A percentile compares a stretch with the other conserved stretches of the same genome.
phyloP scores from a whole-genome alignment of 371 early-diverging fungal species.

The Mucor lusitanicus region DNA sequence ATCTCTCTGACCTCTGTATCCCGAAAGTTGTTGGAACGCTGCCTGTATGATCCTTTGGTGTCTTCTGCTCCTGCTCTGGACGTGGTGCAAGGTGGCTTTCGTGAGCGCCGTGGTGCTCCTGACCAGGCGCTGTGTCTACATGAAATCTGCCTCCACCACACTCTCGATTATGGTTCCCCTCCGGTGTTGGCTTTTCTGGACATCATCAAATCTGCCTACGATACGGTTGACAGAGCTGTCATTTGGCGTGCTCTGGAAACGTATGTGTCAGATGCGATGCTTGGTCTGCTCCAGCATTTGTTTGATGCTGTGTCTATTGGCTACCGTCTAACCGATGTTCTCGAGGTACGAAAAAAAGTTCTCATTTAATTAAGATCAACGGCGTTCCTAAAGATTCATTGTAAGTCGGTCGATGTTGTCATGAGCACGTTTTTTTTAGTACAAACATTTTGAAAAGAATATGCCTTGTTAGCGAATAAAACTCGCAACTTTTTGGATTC shows the following conservation, averaged over 20 bases:
- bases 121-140: slow-evolving; percentile 16
- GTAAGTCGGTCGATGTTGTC: too few relatives aligned
- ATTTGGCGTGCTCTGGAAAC: slow-evolving; percentile 12
- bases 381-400: too few relatives aligned
- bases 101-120: not conserved
- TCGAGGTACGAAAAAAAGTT: too few relatives aligned
- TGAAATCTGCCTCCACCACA: slow-evolving; percentile 5
- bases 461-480: too few relatives aligned
- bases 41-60: not conserved
- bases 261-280: not conserved
- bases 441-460: too few relatives aligned
- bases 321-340: too few relatives aligned
- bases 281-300: slow-evolving; percentile 7
- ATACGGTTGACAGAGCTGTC: slow-evolving; percentile 18
- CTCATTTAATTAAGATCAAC: too few relatives aligned
- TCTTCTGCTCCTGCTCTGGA: slow-evolving; percentile 8
- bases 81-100: slow-evolving; percentile 26
- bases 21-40: slow-evolving; percentile 1
- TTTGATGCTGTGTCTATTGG: slow-evolving; percentile 14
- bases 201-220: slow-evolving; percentile 22
- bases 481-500: too few relatives aligned
- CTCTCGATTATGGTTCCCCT: slow-evolving; percentile 1
- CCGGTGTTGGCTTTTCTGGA: slow-evolving; percentile 21
- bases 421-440: too few relatives aligned
- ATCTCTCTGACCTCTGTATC: not conserved